Percentiles rank a stretch among this genome's conserved stretches.
Conservation (phyloP, 768 basidiomycete genomes). For the Hebeloma cylindrosporum region DNA sequence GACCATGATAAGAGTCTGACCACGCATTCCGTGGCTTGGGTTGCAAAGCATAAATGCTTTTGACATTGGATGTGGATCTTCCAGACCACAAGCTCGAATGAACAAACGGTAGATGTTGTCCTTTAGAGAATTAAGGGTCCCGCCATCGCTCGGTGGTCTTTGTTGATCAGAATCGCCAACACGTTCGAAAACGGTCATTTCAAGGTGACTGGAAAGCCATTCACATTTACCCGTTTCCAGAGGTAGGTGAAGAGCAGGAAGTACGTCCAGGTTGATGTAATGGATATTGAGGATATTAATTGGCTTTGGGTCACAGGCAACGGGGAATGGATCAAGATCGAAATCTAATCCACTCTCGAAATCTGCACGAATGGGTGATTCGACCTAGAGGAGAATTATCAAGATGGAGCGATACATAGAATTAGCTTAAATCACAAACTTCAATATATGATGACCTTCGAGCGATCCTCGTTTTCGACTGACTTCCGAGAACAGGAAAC, state of each 20-base stretch:
- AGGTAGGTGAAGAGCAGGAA: conserved; percentile 14
- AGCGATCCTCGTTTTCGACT: conserved; percentile 45
- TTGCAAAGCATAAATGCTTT: conserved; percentile 24
- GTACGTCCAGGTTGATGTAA: conserved; percentile 21
- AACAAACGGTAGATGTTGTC: conserved; percentile 20
- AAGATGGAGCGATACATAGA: too few relatives aligned
- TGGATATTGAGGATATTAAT: conserved; percentile 32
- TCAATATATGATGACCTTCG: conserved; percentile 55
- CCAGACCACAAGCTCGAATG: conserved; percentile 9
- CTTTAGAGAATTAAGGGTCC: conserved; percentile 24
- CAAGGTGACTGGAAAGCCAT: conserved; percentile 28
- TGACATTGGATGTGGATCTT: conserved; percentile 1
- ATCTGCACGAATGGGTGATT: conserved; percentile 24
- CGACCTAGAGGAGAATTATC: conserved; percentile 24
- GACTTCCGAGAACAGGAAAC: conserved; percentile 40
- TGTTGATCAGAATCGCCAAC: conserved; percentile 14
- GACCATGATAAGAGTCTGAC: conserved; percentile 47
- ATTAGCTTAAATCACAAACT: conserved; percentile 25
- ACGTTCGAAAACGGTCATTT: conserved; percentile 19
- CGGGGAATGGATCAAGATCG: conserved; percentile 30
- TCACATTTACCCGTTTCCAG: conserved; percentile 5
- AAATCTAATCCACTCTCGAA: conserved; percentile 14
- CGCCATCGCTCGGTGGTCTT: conserved; percentile 4
- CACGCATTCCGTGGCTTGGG: conserved; percentile 12
- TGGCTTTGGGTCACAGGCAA: conserved; percentile 12